Conservation (phyloP, 1,139 yeast genomes). For the Geotrichum klebahnii region DNA sequence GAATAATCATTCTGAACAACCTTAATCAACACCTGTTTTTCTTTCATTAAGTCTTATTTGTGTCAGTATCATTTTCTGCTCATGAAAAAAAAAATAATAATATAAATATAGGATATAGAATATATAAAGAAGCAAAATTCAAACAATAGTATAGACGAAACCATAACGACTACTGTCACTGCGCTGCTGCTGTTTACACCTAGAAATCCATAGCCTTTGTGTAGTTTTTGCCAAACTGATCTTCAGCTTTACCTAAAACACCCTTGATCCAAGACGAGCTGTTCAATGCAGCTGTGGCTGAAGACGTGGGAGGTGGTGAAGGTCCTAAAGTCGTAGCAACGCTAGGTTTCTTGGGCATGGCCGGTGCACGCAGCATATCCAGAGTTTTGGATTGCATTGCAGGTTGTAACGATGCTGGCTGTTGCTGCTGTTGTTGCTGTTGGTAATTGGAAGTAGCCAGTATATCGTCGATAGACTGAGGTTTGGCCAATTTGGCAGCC, state of each 20-base stretch:
- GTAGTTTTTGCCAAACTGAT: conserved; percentile 20
- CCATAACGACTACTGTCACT: neutral
- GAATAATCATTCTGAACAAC: no score
- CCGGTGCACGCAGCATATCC: neutral
- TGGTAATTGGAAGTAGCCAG: neutral
- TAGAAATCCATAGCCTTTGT: conserved; percentile 18
- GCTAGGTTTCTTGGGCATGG: conserved; percentile 1
- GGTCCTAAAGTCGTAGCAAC: neutral
- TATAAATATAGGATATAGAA: no score
- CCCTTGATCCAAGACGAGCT: conserved; percentile 21
- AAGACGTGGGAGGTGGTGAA: neutral
- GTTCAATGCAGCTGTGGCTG: conserved; percentile 1
- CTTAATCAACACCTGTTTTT: no score
- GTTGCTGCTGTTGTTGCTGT: conserved; percentile 8
- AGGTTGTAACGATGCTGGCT: neutral
- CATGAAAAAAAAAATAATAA: no score
- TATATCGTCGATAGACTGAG: conserved; percentile 2
- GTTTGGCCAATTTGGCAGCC: neutral
- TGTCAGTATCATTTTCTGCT: no score
- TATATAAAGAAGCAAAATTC: no score
- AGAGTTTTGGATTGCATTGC: neutral
- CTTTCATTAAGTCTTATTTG: no score
- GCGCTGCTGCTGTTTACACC: neutral
- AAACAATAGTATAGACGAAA: no score
- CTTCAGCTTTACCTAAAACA: conserved; percentile 17